A percentile compares a stretch with the other conserved stretches of the same genome.
Conservation (phyloP, 2,329 filamentous ascomycete genomes). For the Colletotrichum neosansevieriae region DNA sequence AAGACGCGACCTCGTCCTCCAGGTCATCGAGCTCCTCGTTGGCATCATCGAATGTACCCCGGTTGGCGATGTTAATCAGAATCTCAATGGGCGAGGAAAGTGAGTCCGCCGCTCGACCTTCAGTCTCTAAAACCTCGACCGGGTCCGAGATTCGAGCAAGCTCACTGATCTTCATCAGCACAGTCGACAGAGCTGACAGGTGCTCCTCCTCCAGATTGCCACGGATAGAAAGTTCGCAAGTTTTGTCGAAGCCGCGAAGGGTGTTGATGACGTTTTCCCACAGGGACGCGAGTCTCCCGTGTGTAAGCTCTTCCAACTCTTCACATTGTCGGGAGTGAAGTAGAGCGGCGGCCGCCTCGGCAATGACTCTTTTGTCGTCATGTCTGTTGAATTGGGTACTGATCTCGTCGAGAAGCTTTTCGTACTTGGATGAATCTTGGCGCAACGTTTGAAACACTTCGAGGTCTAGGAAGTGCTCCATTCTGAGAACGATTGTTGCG, state of each 20-base stretch:
- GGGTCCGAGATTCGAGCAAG: conserved; percentile 84
- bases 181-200: conserved; percentile 78
- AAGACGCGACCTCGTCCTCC: conserved; percentile 82
- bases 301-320: conserved; percentile 87
- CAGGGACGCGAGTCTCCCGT: conserved; percentile 81
- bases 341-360: conserved; percentile 85
- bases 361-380: conserved; percentile 85
- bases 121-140: conserved; percentile 78
- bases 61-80: conserved; percentile 77
- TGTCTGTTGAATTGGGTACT: conserved; percentile 96
- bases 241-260: conserved; percentile 77
- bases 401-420: conserved; percentile 87
- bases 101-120: conserved; percentile 61
- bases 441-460: conserved; percentile 90
- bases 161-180: conserved; percentile 83
- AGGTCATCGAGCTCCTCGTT: conserved; percentile 79
- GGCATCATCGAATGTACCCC: conserved; percentile 77
- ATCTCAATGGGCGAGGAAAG: conserved; percentile 72
- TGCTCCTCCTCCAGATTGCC: conserved; percentile 75
- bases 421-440: conserved; percentile 85
- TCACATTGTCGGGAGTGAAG: conserved; percentile 88
- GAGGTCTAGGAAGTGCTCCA: conserved; percentile 88
- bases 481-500: conserved; percentile 84
- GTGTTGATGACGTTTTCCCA: conserved; percentile 88
- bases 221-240: conserved; percentile 77